phyloP scores from a whole-genome alignment of 345 rosid species.

The Capsella bursapastoris region DNA sequence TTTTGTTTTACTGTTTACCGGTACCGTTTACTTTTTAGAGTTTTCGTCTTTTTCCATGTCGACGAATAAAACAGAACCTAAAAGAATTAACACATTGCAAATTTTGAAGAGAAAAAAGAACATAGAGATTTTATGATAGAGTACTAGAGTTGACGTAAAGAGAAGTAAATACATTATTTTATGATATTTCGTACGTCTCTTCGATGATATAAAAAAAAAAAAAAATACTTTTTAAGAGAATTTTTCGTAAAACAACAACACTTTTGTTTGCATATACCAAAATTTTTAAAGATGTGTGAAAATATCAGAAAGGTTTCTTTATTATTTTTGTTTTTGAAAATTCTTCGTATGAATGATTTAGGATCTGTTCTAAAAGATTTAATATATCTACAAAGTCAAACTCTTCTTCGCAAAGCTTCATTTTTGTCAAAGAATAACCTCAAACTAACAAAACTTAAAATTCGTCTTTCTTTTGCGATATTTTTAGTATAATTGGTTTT shows the following conservation, averaged over 20 bases:
- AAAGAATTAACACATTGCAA: conserved; percentile 11
- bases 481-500: too few species aligned
- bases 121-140: not conserved
- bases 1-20: conserved; percentile 25
- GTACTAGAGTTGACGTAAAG: conserved; percentile 13
- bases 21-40: conserved; percentile 12
- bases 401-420: not conserved
- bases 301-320: not conserved
- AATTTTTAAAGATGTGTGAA: not conserved
- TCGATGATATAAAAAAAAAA: not conserved
- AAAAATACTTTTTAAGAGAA: not conserved
- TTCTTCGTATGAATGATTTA: not conserved
- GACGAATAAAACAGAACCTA: conserved; percentile 22
- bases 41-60: conserved; percentile 30
- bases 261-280: not conserved
- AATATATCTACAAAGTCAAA: not conserved
- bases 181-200: conserved; percentile 4
- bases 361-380: too few species aligned
- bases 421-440: not conserved
- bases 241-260: not conserved
- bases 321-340: accelerated
- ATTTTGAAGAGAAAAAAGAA: not conserved
- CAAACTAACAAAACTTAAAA: too few species aligned
- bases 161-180: not conserved
- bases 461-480: too few species aligned